Evolutionary conservation across 2,329 filamentous ascomycete species (phyloP).

Genomic region (Plectosphaerella sp.): DNA sequence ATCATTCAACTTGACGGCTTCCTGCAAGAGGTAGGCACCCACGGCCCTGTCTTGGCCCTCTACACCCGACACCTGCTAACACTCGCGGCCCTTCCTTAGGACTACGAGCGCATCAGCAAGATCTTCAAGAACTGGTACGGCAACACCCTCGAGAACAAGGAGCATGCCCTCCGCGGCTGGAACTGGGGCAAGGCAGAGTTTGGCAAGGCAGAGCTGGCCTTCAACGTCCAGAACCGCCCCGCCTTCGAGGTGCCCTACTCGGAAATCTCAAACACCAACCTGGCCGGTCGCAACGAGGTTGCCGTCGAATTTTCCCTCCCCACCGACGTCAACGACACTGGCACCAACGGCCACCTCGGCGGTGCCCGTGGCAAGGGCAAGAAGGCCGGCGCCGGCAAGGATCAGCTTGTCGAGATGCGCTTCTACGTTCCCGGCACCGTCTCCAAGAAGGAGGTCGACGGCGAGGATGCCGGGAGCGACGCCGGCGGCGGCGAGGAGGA

Average conservation of each 20-base stretch:
- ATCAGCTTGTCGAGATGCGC: constrained; percentile 96
- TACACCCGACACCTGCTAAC: not conserved
- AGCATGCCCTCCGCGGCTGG: constrained; percentile 94
- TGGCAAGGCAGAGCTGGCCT: constrained; percentile 87
- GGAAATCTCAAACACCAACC: constrained; percentile 95
- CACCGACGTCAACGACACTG: constrained; percentile 65
- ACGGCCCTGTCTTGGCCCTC: not conserved
- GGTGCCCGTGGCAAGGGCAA: constrained; percentile 74
- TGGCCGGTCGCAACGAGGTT: constrained; percentile 96
- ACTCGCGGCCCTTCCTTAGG: constrained; percentile 38
- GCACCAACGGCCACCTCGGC: constrained; percentile 68
- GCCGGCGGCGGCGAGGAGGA: constrained; percentile 63
- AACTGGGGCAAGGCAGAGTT: constrained; percentile 99
- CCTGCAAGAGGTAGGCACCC: constrained; percentile 61
- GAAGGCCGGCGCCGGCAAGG: constrained; percentile 82
- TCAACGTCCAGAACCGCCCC: constrained; percentile 95
- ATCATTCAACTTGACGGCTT: constrained; percentile 95
- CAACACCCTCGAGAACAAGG: constrained; percentile 83
- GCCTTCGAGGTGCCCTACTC: constrained; percentile 97
- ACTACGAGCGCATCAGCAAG: constrained; percentile 85
- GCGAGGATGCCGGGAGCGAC: constrained; percentile 67
- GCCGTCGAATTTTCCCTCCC: constrained; percentile 88
- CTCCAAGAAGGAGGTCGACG: constrained; percentile 69
- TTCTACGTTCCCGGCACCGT: constrained; percentile 96
- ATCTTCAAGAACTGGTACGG: constrained; percentile 99